Evolutionary conservation across 192 early-diverging fungal genomes (phyloP).

Genomic region (Backusella tarrabulga): DNA sequence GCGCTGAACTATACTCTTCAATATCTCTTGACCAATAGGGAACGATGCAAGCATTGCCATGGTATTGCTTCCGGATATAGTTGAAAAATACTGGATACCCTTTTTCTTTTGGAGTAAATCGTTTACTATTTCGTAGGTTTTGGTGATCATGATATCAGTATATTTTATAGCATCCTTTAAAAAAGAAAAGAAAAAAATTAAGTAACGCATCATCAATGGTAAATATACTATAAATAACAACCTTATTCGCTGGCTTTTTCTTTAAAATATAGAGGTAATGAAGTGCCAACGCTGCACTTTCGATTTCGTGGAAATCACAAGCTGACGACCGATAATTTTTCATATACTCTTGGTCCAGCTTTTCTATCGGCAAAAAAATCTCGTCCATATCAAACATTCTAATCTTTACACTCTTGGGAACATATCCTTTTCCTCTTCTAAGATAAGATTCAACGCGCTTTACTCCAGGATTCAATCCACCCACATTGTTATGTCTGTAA

Average conservation of each 20-base stretch:
- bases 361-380: not conserved
- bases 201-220: not conserved
- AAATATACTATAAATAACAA: not conserved
- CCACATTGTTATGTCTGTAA: not conserved
- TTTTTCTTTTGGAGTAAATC: conserved; percentile 1
- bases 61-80: not conserved
- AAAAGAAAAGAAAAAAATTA: not conserved
- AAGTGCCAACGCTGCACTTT: not conserved
- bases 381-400: not conserved
- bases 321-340: not conserved
- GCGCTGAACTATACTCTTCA: not conserved
- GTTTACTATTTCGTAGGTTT: not conserved
- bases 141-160: not conserved
- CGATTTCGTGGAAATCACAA: not conserved
- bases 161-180: not conserved
- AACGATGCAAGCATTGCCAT: not conserved
- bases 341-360: not conserved
- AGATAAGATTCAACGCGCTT: not conserved
- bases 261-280: not conserved
- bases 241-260: not conserved
- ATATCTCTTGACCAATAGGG: not conserved
- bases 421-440: not conserved
- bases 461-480: not conserved
- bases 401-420: not conserved
- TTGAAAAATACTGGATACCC: not conserved